Conservation (phyloP, 106 monocot genomes). For the Apostasia shenzhenica region DNA sequence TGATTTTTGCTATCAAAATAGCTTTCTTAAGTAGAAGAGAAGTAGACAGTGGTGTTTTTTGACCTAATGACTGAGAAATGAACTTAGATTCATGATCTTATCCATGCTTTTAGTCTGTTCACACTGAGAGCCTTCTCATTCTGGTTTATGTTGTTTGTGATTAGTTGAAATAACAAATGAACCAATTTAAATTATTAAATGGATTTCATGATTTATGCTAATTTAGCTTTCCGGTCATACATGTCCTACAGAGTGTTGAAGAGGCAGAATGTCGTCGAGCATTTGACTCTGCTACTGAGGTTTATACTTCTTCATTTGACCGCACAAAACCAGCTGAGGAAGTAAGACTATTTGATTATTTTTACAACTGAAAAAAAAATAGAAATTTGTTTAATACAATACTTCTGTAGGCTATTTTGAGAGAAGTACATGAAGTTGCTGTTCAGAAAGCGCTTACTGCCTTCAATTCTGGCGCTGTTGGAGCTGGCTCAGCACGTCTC, state of each 20-base stretch:
- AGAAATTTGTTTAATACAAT: background rate
- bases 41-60: too few relatives aligned
- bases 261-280: conserved; percentile 90
- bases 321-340: conserved; percentile 73
- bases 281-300: conserved; percentile 62
- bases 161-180: too few relatives aligned
- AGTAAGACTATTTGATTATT: conserved; percentile 25
- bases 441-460: conserved; percentile 56
- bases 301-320: conserved; percentile 74
- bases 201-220: background rate
- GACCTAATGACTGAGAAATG: too few relatives aligned
- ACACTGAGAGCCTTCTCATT: too few relatives aligned
- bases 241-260: conserved; percentile 84
- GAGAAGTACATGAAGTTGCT: conserved; percentile 81
- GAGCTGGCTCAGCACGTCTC: conserved; percentile 53
- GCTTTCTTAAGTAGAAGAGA: too few relatives aligned
- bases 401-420: conserved; percentile 47
- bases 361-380: too few relatives aligned
- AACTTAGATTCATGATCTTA: too few relatives aligned
- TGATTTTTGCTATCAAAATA: too few relatives aligned
- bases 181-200: too few relatives aligned
- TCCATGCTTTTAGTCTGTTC: too few relatives aligned
- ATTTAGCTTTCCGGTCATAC: background rate
- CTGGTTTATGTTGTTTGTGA: too few relatives aligned
- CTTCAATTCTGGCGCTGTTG: conserved; percentile 75